A percentile compares a stretch with the other conserved stretches of the same genome.
These are phyloP conservation scores for Trametes maxima DNA, from an alignment of 768 basidiomycete genomes.

Conservation along the genomic window DNA sequence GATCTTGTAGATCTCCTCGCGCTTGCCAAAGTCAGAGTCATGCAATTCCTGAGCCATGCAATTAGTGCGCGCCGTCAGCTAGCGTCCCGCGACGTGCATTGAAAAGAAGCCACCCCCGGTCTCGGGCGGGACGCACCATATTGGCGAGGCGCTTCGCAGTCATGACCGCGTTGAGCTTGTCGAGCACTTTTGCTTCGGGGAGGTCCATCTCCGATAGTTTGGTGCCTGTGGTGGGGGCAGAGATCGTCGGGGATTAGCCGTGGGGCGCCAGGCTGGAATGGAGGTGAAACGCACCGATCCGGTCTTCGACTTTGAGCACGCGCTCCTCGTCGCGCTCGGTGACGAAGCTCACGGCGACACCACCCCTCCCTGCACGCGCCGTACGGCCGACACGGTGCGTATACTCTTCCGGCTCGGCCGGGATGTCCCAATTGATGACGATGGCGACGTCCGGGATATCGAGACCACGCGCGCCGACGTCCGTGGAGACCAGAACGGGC, in stretches of 20 bases:
- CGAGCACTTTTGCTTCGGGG: conserved; percentile 80
- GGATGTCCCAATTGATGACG: conserved; percentile 97
- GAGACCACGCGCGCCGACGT: conserved; percentile 92
- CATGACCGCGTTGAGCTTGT: conserved; percentile 85
- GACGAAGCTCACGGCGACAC: conserved; percentile 91
- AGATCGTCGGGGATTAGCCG: conserved; percentile 4
- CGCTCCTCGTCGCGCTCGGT: conserved; percentile 91
- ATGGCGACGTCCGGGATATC: conserved; percentile 97
- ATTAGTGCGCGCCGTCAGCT: not conserved
- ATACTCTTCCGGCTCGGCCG: conserved; percentile 88
- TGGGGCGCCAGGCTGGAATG: not conserved
- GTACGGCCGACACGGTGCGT: conserved; percentile 95
- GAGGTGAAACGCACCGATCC: conserved; percentile 66
- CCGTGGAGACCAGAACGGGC: conserved; percentile 91
- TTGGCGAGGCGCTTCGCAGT: conserved; percentile 91
- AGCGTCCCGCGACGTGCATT: not conserved
- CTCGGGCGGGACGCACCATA: conserved; percentile 64
- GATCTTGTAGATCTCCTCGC: conserved; percentile 79
- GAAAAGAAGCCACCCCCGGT: not conserved
- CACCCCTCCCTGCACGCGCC: conserved; percentile 86
- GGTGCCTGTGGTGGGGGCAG: conserved; percentile 53
- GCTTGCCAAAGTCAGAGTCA: conserved; percentile 85
- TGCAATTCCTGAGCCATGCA: conserved; percentile 65
- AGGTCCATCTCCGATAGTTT: conserved; percentile 73
- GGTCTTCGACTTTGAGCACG: conserved; percentile 79